Evolutionary conservation across 179 eudicot genomes (phyloP).

Genomic region (Beta corolliflora): DNA sequence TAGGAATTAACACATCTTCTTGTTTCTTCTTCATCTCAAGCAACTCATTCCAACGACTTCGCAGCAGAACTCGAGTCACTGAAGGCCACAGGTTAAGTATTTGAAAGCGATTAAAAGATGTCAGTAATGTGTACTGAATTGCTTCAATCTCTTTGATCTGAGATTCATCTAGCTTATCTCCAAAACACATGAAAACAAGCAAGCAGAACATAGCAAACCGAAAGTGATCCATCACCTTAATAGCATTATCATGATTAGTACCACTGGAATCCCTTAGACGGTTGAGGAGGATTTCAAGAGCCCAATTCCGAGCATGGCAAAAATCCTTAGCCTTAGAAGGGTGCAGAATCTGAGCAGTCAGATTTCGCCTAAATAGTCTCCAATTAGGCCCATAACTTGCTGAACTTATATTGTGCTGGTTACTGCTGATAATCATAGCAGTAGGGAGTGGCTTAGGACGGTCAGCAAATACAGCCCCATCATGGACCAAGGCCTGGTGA

Average conservation of each 20-base stretch:
- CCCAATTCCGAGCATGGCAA: slow-evolving; percentile 25
- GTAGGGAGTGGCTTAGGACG: slow-evolving; percentile 28
- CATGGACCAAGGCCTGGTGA: slow-evolving; percentile 26
- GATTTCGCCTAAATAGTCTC: slow-evolving; percentile 25
- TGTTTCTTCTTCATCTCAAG: slow-evolving; percentile 23
- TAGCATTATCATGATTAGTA: neutral
- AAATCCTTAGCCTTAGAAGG: slow-evolving; percentile 30
- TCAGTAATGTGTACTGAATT: slow-evolving; percentile 12
- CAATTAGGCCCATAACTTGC: slow-evolving; percentile 29
- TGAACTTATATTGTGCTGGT: slow-evolving; percentile 32
- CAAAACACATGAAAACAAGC: slow-evolving; percentile 34
- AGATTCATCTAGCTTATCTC: slow-evolving; percentile 22
- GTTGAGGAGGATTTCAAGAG: slow-evolving; percentile 15
- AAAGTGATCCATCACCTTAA: slow-evolving; percentile 30
- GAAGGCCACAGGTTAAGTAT: slow-evolving; percentile 28
- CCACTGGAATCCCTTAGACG: slow-evolving; percentile 14
- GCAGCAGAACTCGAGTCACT: slow-evolving; percentile 21
- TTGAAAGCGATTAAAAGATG: slow-evolving; percentile 14
- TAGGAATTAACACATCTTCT: slow-evolving; percentile 15
- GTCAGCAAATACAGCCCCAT: slow-evolving; percentile 31
- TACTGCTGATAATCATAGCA: slow-evolving; percentile 8
- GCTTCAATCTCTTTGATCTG: slow-evolving; percentile 26
- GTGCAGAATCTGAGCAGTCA: slow-evolving; percentile 27
- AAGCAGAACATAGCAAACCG: slow-evolving; percentile 32
- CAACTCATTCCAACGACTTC: slow-evolving; percentile 33